Conservation (phyloP, 306 rosid species). For the Erythrophleum fordii region DNA sequence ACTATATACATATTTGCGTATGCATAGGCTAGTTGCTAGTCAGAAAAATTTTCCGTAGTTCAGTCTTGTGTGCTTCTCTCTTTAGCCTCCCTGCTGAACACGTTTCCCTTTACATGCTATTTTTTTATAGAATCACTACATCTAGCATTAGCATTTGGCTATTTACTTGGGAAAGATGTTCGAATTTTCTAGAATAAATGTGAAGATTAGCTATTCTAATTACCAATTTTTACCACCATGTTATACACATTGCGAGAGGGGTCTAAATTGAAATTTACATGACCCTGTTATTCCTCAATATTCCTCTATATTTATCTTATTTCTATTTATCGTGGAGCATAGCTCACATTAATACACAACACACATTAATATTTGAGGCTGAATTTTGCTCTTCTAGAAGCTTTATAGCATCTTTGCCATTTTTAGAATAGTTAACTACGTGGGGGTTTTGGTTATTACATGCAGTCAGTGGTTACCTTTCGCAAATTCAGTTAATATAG, state of each 20-base stretch:
- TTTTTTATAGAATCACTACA: neutral
- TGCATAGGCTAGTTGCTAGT: neutral
- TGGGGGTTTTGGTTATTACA: neutral
- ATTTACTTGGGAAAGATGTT: conserved; percentile 16
- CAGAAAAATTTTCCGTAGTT: neutral
- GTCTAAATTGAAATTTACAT: neutral
- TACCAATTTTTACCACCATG: neutral
- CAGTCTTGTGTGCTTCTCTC: neutral
- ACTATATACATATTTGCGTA: neutral
- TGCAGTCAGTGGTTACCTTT: neutral
- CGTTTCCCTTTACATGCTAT: too few relatives aligned
- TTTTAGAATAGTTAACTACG: neutral
- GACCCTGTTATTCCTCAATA: neutral
- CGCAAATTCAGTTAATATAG: conserved; percentile 6
- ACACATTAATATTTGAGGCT: conserved; percentile 1
- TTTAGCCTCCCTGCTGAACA: neutral
- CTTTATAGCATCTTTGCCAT: neutral
- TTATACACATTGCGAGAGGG: neutral
- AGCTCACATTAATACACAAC: conserved; percentile 1
- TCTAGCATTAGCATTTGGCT: conserved; percentile 16
- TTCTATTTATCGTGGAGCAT: neutral
- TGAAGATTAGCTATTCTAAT: neutral
- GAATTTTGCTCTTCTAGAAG: conserved; percentile 27
- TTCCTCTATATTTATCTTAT: neutral
- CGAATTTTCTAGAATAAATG: conserved; percentile 17